Percentiles rank a stretch among this genome's conserved stretches.
Conservation (phyloP, 2,329 filamentous ascomycete species). For the Aspergillus fumigatus region DNA sequence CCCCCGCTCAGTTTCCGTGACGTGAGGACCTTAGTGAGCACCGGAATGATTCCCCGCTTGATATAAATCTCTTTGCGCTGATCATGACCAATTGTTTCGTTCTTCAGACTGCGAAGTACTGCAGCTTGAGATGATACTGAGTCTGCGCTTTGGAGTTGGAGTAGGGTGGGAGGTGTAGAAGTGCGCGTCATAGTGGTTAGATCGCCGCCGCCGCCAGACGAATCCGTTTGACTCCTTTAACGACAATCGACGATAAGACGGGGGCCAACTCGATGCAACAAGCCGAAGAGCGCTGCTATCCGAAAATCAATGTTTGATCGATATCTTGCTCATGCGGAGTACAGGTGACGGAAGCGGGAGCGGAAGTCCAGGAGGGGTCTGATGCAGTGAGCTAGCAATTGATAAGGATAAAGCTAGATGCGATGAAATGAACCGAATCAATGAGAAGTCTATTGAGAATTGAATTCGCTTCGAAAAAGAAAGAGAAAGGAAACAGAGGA, state of each 20-base stretch:
- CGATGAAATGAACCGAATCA: neutral
- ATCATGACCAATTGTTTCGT: slow-evolving; percentile 81
- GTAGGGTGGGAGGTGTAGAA: slow-evolving; percentile 51
- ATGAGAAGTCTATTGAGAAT: neutral
- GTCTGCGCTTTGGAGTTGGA: slow-evolving; percentile 53
- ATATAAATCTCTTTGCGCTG: slow-evolving; percentile 81
- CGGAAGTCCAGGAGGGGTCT: neutral
- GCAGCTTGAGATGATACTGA: slow-evolving; percentile 41
- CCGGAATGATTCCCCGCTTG: slow-evolving; percentile 57
- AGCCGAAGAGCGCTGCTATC: neutral
- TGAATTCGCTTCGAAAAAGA: neutral
- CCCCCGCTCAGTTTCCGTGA: slow-evolving; percentile 40
- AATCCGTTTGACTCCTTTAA: neutral
- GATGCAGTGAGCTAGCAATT: neutral
- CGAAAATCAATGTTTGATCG: neutral
- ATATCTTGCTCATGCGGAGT: neutral
- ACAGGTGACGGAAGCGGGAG: neutral
- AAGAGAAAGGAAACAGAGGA: neutral
- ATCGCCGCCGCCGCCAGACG: slow-evolving; percentile 26
- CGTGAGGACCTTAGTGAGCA: slow-evolving; percentile 47
- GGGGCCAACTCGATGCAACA: neutral
- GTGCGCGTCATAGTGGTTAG: slow-evolving; percentile 50
- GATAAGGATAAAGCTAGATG: neutral
- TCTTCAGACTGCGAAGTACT: slow-evolving; percentile 72
- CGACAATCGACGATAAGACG: neutral